Conservation (phyloP, 306 rosid genomes). For the Quillaja saponaria region DNA sequence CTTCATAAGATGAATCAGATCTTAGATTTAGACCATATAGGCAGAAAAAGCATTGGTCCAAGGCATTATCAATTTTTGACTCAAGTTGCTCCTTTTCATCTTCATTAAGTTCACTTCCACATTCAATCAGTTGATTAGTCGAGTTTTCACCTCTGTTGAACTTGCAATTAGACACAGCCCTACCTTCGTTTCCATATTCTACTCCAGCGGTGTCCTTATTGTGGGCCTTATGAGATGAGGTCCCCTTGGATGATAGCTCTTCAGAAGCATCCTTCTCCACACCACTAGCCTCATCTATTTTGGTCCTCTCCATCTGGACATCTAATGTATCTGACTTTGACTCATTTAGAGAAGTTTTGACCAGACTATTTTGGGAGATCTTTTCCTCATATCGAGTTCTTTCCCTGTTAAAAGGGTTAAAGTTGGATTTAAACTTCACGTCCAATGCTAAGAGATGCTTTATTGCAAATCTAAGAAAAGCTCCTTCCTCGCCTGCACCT, state of each 20-base stretch:
- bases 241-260: constrained; percentile 41
- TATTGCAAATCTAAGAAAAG: constrained; percentile 90
- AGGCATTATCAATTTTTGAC: constrained; percentile 71
- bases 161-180: constrained; percentile 46
- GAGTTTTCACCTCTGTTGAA: constrained; percentile 43
- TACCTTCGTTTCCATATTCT: constrained; percentile 46
- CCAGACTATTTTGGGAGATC: constrained; percentile 48
- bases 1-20: constrained; percentile 89
- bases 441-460: constrained; percentile 91
- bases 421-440: constrained; percentile 77
- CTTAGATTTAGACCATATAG: constrained; percentile 88
- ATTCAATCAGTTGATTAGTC: constrained; percentile 51
- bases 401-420: constrained; percentile 54
- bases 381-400: constrained; percentile 43
- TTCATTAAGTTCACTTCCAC: constrained; percentile 62
- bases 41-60: constrained; percentile 97
- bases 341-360: constrained; percentile 48
- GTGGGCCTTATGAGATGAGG: constrained; percentile 41
- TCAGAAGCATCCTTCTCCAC: constrained; percentile 47
- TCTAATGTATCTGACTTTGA: constrained; percentile 44
- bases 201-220: constrained; percentile 50
- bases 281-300: constrained; percentile 45
- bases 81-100: constrained; percentile 95
- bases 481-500: constrained; percentile 83
- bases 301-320: constrained; percentile 43